phyloP scores from a whole-genome alignment of 768 basidiomycete species.

The Serendipita indica region DNA sequence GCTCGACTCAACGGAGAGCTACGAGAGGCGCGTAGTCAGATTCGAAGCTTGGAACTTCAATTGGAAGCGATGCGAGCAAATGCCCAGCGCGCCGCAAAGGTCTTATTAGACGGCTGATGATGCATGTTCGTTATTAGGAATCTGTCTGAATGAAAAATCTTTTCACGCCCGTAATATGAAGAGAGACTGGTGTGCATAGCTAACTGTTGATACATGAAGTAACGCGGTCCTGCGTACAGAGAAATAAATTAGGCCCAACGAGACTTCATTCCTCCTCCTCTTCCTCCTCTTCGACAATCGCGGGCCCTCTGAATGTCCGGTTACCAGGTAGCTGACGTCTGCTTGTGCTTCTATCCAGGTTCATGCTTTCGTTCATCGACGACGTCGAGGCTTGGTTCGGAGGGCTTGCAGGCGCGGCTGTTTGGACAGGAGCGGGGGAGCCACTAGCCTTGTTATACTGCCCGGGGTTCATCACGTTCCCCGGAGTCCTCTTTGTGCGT shows the following conservation, averaged over 20 bases:
- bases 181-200: background rate
- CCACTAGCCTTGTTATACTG: background rate
- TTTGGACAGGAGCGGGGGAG: background rate
- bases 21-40: conserved; percentile 65
- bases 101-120: conserved; percentile 26
- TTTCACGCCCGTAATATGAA: background rate
- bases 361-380: background rate
- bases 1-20: conserved; percentile 46
- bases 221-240: background rate
- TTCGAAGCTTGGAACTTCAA: conserved; percentile 70
- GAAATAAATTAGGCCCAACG: background rate
- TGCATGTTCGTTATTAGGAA: background rate
- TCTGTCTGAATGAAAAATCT: background rate
- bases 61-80: conserved; percentile 62
- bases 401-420: background rate
- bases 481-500: background rate
- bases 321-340: background rate
- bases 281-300: conserved; percentile 9
- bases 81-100: conserved; percentile 58
- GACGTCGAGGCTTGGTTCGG: background rate
- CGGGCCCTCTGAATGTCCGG: background rate
- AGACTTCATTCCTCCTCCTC: conserved; percentile 1
- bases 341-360: background rate
- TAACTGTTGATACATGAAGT: background rate
- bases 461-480: background rate